A percentile compares a stretch with the other conserved stretches of the same genome.
phyloP scores from a whole-genome alignment of 257 asterid species.

The Striga asiatica region DNA sequence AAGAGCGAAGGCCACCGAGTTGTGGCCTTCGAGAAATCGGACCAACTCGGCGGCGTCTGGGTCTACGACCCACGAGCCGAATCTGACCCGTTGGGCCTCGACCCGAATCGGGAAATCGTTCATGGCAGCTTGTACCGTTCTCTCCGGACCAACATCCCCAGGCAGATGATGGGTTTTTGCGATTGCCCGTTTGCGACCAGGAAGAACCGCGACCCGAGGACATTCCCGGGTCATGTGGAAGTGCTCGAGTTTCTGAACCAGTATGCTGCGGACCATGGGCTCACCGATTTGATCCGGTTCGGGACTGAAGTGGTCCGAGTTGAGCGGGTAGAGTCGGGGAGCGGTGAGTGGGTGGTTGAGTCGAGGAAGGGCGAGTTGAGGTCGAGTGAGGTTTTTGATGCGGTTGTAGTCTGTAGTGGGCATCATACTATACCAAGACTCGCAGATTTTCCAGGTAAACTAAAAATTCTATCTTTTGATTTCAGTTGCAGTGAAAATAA shows the following conservation, averaged over 20 bases:
- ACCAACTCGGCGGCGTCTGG: slow-evolving; percentile 49
- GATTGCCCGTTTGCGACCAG: slow-evolving; percentile 33
- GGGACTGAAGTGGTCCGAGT: slow-evolving; percentile 35
- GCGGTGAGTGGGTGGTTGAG: slow-evolving; percentile 35
- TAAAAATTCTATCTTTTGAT: not conserved
- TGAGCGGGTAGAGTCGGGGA: slow-evolving; percentile 15
- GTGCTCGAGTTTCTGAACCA: slow-evolving; percentile 40
- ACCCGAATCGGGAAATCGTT: slow-evolving; percentile 34
- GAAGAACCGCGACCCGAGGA: slow-evolving; percentile 14
- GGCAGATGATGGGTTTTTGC: slow-evolving; percentile 42
- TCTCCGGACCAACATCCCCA: slow-evolving; percentile 40
- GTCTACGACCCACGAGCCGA: slow-evolving; percentile 38
- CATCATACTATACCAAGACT: slow-evolving; percentile 31
- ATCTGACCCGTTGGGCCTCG: slow-evolving; percentile 39
- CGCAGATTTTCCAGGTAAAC: slow-evolving; percentile 37
- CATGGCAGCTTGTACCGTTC: slow-evolving; percentile 40
- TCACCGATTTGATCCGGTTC: slow-evolving; percentile 34
- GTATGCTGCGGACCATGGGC: slow-evolving; percentile 30
- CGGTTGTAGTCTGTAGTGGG: slow-evolving; percentile 49
- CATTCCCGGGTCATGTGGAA: slow-evolving; percentile 41
- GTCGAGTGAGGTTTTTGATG: slow-evolving; percentile 31
- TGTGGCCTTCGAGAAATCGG: slow-evolving; percentile 33
- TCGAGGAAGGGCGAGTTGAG: slow-evolving; percentile 10
- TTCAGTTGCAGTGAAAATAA: not conserved
- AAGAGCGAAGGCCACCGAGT: slow-evolving; percentile 26